Conservation (phyloP, 208 protist genomes). For the Leishmania guyanensis region DNA sequence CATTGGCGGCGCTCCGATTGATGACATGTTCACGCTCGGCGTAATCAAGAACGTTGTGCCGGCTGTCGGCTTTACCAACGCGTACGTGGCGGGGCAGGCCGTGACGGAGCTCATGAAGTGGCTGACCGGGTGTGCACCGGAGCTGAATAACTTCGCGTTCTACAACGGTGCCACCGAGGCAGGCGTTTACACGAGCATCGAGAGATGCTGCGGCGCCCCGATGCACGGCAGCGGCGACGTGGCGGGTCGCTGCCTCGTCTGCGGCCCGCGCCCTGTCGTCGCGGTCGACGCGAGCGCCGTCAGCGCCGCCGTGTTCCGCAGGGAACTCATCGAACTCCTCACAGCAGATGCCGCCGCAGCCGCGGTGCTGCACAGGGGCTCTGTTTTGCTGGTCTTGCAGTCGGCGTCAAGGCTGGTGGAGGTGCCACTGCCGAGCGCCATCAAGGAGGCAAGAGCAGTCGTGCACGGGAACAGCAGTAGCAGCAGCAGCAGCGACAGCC, state of each 20-base stretch:
- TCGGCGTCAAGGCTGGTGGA: conserved; percentile 11
- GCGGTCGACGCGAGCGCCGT: conserved; percentile 25
- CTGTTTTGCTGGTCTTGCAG: conserved; percentile 17
- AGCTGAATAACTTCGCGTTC: conserved; percentile 94
- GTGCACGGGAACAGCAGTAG: too few relatives aligned
- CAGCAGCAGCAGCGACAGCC: neutral
- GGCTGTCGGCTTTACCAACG: conserved; percentile 98
- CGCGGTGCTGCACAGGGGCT: conserved; percentile 9
- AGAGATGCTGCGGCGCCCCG: conserved; percentile 21
- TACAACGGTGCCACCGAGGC: conserved; percentile 84
- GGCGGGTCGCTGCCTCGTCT: conserved; percentile 54
- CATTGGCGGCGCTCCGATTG: conserved; percentile 92
- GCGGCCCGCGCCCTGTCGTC: conserved; percentile 55
- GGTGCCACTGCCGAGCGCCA: conserved; percentile 1
- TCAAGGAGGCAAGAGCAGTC: neutral
- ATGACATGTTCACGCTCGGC: conserved; percentile 88
- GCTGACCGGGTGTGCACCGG: conserved; percentile 65
- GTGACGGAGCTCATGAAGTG: conserved; percentile 95
- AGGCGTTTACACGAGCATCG: conserved; percentile 33
- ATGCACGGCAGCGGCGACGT: conserved; percentile 20
- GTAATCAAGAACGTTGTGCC: conserved; percentile 99
- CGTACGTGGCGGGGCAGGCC: conserved; percentile 94
- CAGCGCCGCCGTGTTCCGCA: conserved; percentile 15
- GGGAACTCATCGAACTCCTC: conserved; percentile 25
- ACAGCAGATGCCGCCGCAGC: neutral